A percentile compares a stretch with the other conserved stretches of the same genome.
Evolutionary conservation across 1,139 yeast species (phyloP).

Genomic region (Debaryomycetaceae sp.): DNA sequence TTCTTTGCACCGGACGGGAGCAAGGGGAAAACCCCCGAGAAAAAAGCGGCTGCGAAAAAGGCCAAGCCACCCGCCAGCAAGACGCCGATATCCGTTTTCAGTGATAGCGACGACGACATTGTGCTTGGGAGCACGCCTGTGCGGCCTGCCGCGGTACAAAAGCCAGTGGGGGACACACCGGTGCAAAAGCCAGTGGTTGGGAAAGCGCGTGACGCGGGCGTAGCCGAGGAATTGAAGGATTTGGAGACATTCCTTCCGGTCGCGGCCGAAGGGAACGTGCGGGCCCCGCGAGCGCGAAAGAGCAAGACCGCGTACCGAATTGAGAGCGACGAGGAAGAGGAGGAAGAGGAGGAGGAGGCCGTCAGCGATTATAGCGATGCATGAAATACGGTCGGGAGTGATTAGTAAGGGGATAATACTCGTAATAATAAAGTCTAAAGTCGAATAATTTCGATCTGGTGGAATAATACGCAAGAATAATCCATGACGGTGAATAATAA

Average conservation of each 20-base stretch:
- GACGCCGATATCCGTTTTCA: constrained; percentile 8
- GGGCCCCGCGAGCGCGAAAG: constrained; percentile 2
- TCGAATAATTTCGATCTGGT: background rate
- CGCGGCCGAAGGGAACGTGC: constrained; percentile 4
- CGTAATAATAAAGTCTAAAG: no score
- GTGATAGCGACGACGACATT: constrained; percentile 27
- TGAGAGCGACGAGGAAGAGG: constrained; percentile 1
- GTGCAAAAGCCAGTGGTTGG: background rate
- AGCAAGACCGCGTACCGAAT: constrained; percentile 6
- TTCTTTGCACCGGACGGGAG: no score
- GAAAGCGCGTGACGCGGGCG: background rate
- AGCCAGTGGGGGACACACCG: constrained; percentile 4
- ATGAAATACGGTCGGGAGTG: background rate
- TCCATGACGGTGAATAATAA: no score
- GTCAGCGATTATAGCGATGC: constrained; percentile 3
- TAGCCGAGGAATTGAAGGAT: constrained; percentile 15
- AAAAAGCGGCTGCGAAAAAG: constrained; percentile 2
- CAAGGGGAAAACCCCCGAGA: constrained; percentile 4
- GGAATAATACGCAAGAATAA: no score
- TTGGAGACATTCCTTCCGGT: constrained; percentile 7
- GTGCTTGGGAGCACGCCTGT: constrained; percentile 1
- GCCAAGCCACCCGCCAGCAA: constrained; percentile 3
- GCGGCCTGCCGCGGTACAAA: constrained; percentile 3
- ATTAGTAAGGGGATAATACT: background rate
- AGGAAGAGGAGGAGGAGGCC: constrained; percentile 5